phyloP scores from a whole-genome alignment of 1,284 basidiomycete species.

The Sphagnurus paluster region DNA sequence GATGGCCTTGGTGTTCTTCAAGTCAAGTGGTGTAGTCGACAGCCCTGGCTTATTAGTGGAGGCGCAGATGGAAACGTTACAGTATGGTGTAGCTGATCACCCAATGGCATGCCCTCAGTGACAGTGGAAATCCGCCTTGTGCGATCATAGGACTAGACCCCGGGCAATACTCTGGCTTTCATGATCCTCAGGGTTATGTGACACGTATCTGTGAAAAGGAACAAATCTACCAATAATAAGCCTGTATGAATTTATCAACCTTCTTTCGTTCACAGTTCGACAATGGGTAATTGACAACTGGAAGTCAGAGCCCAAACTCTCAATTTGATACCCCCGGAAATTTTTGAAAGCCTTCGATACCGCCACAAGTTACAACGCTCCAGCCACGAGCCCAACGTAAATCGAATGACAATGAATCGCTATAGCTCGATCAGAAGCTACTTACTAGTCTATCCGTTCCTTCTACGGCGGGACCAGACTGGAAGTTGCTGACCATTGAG shows the following conservation, averaged over 20 bases:
- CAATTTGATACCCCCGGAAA: slow-evolving; percentile 3
- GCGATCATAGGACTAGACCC: neutral
- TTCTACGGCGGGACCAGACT: slow-evolving; percentile 8
- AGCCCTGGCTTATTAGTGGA: slow-evolving; percentile 93
- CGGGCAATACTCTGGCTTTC: too few relatives aligned
- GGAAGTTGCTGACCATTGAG: neutral
- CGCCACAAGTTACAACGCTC: neutral
- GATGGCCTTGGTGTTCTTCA: slow-evolving; percentile 92
- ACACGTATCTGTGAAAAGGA: too few relatives aligned
- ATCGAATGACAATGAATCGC: slow-evolving; percentile 10
- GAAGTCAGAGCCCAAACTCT: slow-evolving; percentile 6
- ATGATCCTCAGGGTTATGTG: slow-evolving; percentile 5
- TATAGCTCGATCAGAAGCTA: slow-evolving; percentile 11
- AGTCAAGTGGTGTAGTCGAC: slow-evolving; percentile 84
- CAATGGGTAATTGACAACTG: neutral
- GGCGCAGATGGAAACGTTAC: slow-evolving; percentile 91
- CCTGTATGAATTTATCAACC: neutral
- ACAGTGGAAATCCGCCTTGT: slow-evolving; percentile 3
- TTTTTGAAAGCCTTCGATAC: neutral
- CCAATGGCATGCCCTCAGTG: slow-evolving; percentile 8
- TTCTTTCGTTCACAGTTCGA: neutral
- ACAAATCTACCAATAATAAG: too few relatives aligned
- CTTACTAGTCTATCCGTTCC: slow-evolving; percentile 18
- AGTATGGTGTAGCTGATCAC: slow-evolving; percentile 79
- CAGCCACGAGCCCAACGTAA: slow-evolving; percentile 9